Evolutionary conservation across 2,329 filamentous ascomycete genomes (phyloP).

Genomic region (Diaporthe amygdali): DNA sequence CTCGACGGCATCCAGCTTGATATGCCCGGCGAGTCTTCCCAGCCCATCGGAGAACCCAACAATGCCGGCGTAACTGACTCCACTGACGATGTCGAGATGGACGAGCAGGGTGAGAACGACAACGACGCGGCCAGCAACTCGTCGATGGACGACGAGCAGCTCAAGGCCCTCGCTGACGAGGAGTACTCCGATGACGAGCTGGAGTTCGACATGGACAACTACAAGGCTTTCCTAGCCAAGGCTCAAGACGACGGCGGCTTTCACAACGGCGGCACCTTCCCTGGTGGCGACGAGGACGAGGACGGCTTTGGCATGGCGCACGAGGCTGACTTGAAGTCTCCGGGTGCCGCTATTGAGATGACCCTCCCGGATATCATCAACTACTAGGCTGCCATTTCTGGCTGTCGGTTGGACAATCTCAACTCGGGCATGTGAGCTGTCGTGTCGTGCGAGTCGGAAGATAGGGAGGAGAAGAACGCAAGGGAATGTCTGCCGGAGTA

Average conservation of each 20-base stretch:
- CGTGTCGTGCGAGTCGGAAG: not conserved
- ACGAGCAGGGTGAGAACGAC: not conserved
- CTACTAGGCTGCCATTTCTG: not conserved
- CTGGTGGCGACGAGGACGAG: not conserved
- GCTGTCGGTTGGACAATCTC: not conserved
- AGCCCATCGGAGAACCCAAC: not conserved
- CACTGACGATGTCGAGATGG: not conserved
- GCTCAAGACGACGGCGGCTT: not conserved
- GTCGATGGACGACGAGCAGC: conserved; percentile 17
- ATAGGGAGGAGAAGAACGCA: not conserved
- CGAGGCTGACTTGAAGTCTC: not conserved
- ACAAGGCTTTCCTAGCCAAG: conserved; percentile 10
- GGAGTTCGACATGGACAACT: conserved; percentile 11
- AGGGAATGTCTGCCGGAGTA: not conserved
- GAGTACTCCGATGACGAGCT: conserved; percentile 21
- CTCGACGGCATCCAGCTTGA: conserved; percentile 11
- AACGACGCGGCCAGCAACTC: not conserved
- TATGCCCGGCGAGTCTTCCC: not conserved
- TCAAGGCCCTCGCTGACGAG: conserved; percentile 21
- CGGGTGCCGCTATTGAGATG: not conserved
- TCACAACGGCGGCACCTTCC: not conserved
- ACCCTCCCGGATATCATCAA: conserved; percentile 3
- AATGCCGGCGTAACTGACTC: no score
- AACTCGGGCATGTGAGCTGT: not conserved
- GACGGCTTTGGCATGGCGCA: not conserved